Evolutionary conservation across 805 yeast species (phyloP).

Genomic region (Debaryomyces castellii): DNA sequence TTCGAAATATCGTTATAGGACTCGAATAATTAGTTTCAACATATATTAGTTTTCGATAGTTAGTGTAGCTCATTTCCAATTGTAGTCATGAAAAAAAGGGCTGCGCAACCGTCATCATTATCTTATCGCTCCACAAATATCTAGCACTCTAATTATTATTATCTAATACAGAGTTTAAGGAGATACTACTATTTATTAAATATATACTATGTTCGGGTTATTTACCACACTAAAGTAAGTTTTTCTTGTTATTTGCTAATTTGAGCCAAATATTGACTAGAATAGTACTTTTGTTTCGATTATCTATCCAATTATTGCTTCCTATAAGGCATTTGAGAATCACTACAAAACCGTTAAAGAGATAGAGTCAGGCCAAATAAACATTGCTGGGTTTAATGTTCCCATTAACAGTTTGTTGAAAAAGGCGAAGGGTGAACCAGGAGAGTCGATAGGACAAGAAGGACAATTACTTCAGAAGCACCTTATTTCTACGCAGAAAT

Average conservation of each 20-base stretch:
- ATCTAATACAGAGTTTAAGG: not conserved
- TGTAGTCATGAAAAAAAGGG: slow-evolving; percentile 4
- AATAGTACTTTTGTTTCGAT: slow-evolving; percentile 40
- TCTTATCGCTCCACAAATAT: slow-evolving; percentile 10
- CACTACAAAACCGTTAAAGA: slow-evolving; percentile 31
- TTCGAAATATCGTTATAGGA: slow-evolving; percentile 50
- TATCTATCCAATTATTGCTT: slow-evolving; percentile 59
- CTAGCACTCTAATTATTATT: not conserved
- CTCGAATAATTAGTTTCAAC: slow-evolving; percentile 33
- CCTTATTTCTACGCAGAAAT: slow-evolving; percentile 34
- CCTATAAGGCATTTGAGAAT: slow-evolving; percentile 54
- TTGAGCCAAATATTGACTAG: slow-evolving; percentile 5
- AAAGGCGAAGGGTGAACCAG: slow-evolving; percentile 20
- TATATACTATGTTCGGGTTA: slow-evolving; percentile 12
- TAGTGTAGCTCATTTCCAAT: not conserved
- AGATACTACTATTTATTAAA: not conserved
- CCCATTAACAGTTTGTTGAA: slow-evolving; percentile 37
- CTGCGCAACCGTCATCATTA: slow-evolving; percentile 7
- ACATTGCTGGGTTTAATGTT: slow-evolving; percentile 37
- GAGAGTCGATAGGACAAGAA: slow-evolving; percentile 9
- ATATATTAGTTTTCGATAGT: not conserved
- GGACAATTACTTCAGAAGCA: slow-evolving; percentile 19
- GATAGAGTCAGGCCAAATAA: slow-evolving; percentile 29
- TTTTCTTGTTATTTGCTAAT: not conserved
- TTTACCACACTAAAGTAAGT: slow-evolving; percentile 11